Percentiles rank a stretch among this genome's conserved stretches.
These are phyloP conservation scores for Lathyrus tuberosus DNA, from an alignment of 306 rosid species.

Conservation along the genomic window DNA sequence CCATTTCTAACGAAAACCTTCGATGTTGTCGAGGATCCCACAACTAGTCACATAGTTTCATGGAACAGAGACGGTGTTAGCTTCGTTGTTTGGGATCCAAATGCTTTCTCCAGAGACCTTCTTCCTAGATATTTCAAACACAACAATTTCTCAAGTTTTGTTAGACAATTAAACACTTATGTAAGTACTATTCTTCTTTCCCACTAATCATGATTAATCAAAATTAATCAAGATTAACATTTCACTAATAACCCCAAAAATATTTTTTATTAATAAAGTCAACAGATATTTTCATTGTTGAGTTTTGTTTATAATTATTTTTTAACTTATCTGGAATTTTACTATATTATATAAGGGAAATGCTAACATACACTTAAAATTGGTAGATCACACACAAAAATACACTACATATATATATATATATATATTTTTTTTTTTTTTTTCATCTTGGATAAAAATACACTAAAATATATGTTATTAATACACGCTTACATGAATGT, in stretches of 20 bases:
- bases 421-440: no score
- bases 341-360: neutral
- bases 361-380: no score
- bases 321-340: neutral
- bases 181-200: conserved; percentile 51
- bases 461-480: no score
- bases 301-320: neutral
- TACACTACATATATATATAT: no score
- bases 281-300: neutral
- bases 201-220: neutral
- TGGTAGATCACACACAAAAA: no score
- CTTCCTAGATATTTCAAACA: conserved; percentile 88
- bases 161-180: conserved; percentile 90
- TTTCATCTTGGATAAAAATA: no score
- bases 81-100: conserved; percentile 91
- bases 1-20: conserved; percentile 88
- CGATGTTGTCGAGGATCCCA: conserved; percentile 78
- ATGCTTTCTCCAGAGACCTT: conserved; percentile 63
- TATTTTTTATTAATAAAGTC: neutral
- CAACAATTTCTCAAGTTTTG: conserved; percentile 93
- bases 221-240: neutral
- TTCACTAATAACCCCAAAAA: neutral
- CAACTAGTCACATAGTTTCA: conserved; percentile 61
- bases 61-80: conserved; percentile 78
- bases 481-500: no score